Base-by-base conservation (phyloP, 2,329 filamentous ascomycete species). In the Epichloe baconii region DNA sequence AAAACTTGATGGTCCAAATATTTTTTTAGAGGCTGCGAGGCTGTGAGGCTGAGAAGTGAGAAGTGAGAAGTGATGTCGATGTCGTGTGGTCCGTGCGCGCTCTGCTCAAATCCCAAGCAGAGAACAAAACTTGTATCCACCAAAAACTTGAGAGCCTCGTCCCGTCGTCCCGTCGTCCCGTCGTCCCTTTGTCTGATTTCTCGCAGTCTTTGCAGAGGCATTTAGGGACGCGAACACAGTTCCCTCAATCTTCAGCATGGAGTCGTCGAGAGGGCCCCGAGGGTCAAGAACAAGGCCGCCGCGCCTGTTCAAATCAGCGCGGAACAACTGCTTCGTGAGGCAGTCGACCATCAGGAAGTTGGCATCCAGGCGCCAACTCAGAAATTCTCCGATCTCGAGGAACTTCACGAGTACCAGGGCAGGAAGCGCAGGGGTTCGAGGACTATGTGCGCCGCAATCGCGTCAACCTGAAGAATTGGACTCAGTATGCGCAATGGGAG, bases 381-480 rank as follows among this genome's bases (percentile, higher is more conserved):
- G 69, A 85, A 90, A 44, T 97, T 98, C 61, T 88, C 88, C 58
- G 93, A 98, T 62, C 80, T 98, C 61, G 93, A 98, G 73, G 93
- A 98, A 73, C 81, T 98, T 46, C 91, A 97, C 72, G 93, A 97
- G 70, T 95, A 87, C 69, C 93, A 98, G 69, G 91, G 90, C 50
- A 82, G 93, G 57, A 97, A 97, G 72, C 79, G 93, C 59, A 93
- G 90, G 68, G 95, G 63, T 98, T 95, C 61, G 93, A 98, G 70
- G 88, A 95, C 73, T 97, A 97, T 83, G 88, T 97, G 54, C 84
- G 89, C 57, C 86, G 93, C 57, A 97, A 97, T 65, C 75, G 91
- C 63, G 78, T 96, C 65, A 95, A 94, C 64, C 89, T 97, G 78
- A 95, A 95, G 75, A 97, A 97, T 70, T 98, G 93, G 93, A 88